A percentile compares a stretch with the other conserved stretches of the same genome.
These are phyloP conservation scores for Penicillium janthinellum DNA, from an alignment of 2,329 filamentous ascomycete genomes.

Conservation along the genomic window DNA sequence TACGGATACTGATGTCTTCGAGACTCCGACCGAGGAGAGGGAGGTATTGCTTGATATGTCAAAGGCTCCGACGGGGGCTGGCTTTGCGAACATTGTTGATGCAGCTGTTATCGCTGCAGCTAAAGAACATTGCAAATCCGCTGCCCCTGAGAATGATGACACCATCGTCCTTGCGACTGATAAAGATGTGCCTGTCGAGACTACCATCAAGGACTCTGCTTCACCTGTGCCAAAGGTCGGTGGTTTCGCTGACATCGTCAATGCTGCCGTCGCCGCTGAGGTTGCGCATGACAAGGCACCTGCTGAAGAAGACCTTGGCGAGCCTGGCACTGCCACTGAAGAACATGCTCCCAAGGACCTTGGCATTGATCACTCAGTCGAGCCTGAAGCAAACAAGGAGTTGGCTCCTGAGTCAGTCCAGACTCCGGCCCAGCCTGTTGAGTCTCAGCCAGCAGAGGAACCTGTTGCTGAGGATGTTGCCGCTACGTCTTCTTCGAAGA, in stretches of 20 bases:
- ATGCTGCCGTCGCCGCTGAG: constrained; percentile 22
- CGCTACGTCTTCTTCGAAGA: constrained; percentile 26
- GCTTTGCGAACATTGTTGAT: constrained; percentile 27
- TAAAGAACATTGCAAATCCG: constrained; percentile 9
- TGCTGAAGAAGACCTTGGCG: constrained; percentile 3
- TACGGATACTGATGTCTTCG: constrained; percentile 22
- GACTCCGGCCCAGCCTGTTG: constrained; percentile 3
- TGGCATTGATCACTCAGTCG: neutral
- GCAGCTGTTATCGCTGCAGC: constrained; percentile 28
- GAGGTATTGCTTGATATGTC: neutral
- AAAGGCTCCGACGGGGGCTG: constrained; percentile 9
- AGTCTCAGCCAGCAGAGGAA: constrained; percentile 12
- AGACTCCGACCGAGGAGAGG: constrained; percentile 15
- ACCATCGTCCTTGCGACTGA: neutral
- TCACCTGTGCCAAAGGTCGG: neutral
- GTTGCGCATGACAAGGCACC: constrained; percentile 6
- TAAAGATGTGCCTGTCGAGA: neutral
- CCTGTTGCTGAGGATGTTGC: constrained; percentile 18
- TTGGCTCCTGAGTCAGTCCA: constrained; percentile 7
- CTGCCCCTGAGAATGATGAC: constrained; percentile 1
- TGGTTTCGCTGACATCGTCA: constrained; percentile 22
- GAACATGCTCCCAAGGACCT: constrained; percentile 3
- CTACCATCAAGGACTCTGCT: neutral
- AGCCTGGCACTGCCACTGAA: constrained; percentile 21
- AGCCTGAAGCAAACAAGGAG: constrained; percentile 15